phyloP scores from a whole-genome alignment of 2,329 filamentous ascomycete genomes.

The Penicillium thymicola region DNA sequence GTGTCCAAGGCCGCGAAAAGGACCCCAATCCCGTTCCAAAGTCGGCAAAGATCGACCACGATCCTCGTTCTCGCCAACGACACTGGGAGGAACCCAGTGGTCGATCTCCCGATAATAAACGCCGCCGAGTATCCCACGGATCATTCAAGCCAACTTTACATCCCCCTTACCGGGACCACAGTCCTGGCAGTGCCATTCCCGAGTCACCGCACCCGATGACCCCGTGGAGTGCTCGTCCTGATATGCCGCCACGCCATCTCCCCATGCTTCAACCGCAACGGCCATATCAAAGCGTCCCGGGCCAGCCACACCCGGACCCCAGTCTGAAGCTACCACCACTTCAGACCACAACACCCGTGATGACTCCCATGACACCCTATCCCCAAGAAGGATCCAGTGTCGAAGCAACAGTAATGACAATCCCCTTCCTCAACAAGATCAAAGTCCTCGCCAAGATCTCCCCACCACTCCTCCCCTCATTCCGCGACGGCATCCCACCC shows the following conservation, averaged over 20 bases:
- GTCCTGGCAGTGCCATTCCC: slow-evolving; percentile 17
- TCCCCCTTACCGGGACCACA: slow-evolving; percentile 33
- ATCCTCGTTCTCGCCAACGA: slow-evolving; percentile 24
- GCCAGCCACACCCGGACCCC: slow-evolving; percentile 43
- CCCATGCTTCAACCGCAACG: slow-evolving; percentile 58
- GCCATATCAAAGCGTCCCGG: slow-evolving; percentile 30
- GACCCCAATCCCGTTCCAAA: slow-evolving; percentile 24
- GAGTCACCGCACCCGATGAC: slow-evolving; percentile 43
- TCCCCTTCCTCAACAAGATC: slow-evolving; percentile 72
- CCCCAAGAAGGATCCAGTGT: slow-evolving; percentile 47
- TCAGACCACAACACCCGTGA: slow-evolving; percentile 40
- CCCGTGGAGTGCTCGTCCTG: slow-evolving; percentile 45
- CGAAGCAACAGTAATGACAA: slow-evolving; percentile 70
- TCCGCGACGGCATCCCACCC: slow-evolving; percentile 29
- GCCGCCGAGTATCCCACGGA: slow-evolving; percentile 55
- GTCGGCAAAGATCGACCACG: slow-evolving; percentile 26
- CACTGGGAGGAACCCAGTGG: slow-evolving; percentile 36
- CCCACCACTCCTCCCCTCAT: slow-evolving; percentile 55
- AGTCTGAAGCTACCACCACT: slow-evolving; percentile 55
- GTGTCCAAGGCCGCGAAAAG: slow-evolving; percentile 23
- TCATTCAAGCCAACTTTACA: slow-evolving; percentile 37
- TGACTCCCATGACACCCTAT: slow-evolving; percentile 29
- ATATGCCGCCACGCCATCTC: slow-evolving; percentile 32
- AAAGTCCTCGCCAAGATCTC: slow-evolving; percentile 72
- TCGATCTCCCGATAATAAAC: slow-evolving; percentile 57